These are phyloP conservation scores for Fusarium cyanostomum DNA, from an alignment of 2,329 filamentous ascomycete species.

Conservation along the genomic window DNA sequence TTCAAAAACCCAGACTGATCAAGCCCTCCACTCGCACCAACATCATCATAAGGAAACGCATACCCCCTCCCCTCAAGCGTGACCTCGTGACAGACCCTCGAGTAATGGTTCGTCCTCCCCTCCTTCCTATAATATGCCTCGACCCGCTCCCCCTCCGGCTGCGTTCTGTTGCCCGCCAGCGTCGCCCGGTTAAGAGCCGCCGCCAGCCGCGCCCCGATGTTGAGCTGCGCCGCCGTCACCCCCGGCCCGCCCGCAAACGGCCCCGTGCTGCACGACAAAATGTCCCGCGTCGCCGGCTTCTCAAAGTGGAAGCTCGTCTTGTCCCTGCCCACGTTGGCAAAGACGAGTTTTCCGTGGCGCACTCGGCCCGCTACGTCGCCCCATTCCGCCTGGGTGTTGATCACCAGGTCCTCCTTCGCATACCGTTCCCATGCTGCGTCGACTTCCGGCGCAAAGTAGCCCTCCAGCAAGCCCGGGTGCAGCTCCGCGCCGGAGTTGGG, in stretches of 20 bases:
- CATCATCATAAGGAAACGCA: slow-evolving; percentile 78
- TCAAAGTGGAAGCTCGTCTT: slow-evolving; percentile 47
- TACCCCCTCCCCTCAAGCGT: slow-evolving; percentile 71
- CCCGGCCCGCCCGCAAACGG: slow-evolving; percentile 57
- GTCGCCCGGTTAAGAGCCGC: slow-evolving; percentile 81
- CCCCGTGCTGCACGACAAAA: slow-evolving; percentile 64
- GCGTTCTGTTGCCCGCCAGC: slow-evolving; percentile 62
- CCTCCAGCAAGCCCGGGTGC: slow-evolving; percentile 55
- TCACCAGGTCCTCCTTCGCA: slow-evolving; percentile 52
- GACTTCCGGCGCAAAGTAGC: slow-evolving; percentile 62
- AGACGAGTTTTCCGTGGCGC: slow-evolving; percentile 50
- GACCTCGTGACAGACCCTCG: slow-evolving; percentile 69
- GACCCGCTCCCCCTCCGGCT: slow-evolving; percentile 61
- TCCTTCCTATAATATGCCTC: slow-evolving; percentile 61
- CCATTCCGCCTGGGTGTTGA: slow-evolving; percentile 65
- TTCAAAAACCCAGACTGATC: slow-evolving; percentile 72
- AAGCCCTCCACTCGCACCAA: slow-evolving; percentile 60
- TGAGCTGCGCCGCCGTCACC: slow-evolving; percentile 60
- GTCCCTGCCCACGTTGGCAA: slow-evolving; percentile 52
- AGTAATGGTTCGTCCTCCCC: slow-evolving; percentile 71
- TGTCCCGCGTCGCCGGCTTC: slow-evolving; percentile 58
- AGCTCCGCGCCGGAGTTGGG: slow-evolving; percentile 61
- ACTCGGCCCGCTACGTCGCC: slow-evolving; percentile 59
- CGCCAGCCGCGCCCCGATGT: slow-evolving; percentile 76
- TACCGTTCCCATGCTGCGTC: slow-evolving; percentile 64